Conservation (phyloP, 2,329 filamentous ascomycete species). For the Diplodia mutila region DNA sequence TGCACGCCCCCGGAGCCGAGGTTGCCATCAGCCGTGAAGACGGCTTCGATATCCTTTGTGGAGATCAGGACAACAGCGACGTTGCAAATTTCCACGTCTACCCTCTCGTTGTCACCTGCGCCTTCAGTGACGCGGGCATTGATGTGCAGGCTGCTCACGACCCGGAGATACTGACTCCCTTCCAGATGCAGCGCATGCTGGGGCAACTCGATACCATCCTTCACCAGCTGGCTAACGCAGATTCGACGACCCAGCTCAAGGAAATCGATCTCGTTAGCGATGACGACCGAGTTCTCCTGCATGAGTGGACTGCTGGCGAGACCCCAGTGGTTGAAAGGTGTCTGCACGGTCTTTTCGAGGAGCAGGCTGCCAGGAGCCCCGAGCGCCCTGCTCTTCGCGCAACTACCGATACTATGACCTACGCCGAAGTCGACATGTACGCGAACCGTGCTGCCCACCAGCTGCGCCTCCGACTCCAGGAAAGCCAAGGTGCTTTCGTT, state of each 20-base stretch:
- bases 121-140: no score
- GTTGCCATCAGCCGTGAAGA: no score
- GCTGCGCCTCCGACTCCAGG: no score
- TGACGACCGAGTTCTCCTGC: background rate
- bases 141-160: no score
- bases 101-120: no score
- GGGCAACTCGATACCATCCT: slow-evolving; percentile 9
- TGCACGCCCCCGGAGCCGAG: no score
- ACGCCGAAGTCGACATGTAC: no score
- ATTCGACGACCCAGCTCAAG: background rate
- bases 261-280: background rate
- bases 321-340: slow-evolving; percentile 51
- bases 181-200: background rate
- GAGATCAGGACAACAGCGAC: no score
- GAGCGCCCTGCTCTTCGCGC: slow-evolving; percentile 56
- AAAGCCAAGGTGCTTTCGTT: slow-evolving; percentile 44
- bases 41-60: no score
- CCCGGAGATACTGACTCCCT: background rate
- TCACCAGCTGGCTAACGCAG: background rate
- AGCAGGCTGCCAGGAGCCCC: slow-evolving; percentile 39
- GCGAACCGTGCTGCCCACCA: no score
- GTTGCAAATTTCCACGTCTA: no score
- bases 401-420: slow-evolving; percentile 50
- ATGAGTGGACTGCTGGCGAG: slow-evolving; percentile 46
- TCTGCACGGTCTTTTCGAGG: slow-evolving; percentile 33